Base-by-base conservation (phyloP, 2,329 filamentous ascomycete genomes). In the Calonectria henricotiae region DNA sequence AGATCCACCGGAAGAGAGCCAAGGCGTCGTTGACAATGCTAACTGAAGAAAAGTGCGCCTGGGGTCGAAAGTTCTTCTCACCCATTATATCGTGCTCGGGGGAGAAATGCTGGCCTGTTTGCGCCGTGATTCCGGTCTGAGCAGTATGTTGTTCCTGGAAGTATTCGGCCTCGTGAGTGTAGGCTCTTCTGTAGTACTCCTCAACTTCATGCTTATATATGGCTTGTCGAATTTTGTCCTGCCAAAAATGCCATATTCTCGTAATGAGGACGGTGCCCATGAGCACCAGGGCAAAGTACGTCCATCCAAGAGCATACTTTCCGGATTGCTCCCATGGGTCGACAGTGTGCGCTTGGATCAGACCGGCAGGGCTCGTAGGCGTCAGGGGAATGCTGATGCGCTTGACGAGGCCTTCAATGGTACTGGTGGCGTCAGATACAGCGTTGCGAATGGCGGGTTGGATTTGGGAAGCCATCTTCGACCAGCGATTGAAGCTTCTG, bases 221-320 rank as follows among this genome's bases (percentile, higher is more conserved):
- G 72, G 94, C 95, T 75, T 95, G 93, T 75, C 95, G 90, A 74
- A 97, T 94, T 84, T 96, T 97, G 85, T 98, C 95, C 76, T 95
- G 94, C 92, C 94, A 98, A 75, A 93, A 91, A 82, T 98, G 93
- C 87, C 95, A 98, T 79, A 93, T 87, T 74, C 94, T 91, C 79
- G 96, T 86, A 12, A 92, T 78, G 12, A 93, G 84, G 5, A 95
- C 91, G 65, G 90, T 77, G 32, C 89, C 87, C 73, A 95, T 87
- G 70, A 98, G 82, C 62, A 91, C 90, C 60, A 97, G 82, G 63
- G 93, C 91, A 78, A 98, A 97, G 82, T 97, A 98, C 15, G 96
- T 94, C 91, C 94, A 98, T 68, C 92, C 94, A 62, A 94, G 84
- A 2, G 89, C 94, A 83, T 98, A 98, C 84, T 97, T 97, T 51